These are phyloP conservation scores for Leishmania lainsoni DNA, from an alignment of 208 protist genomes.

Conservation along the genomic window DNA sequence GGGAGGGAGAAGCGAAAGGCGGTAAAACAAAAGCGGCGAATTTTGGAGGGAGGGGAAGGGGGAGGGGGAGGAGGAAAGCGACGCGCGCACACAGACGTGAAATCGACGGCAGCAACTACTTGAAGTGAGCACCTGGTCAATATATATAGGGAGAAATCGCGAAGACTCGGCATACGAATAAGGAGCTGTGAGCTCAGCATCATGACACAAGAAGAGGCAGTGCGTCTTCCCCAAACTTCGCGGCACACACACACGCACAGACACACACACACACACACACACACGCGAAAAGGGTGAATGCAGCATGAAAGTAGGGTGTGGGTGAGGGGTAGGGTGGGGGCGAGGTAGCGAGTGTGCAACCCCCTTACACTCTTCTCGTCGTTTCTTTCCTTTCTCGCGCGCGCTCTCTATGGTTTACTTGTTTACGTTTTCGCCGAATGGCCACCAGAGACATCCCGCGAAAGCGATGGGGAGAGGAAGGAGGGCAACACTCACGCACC, in stretches of 20 bases:
- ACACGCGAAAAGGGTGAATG: background rate
- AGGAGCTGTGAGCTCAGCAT: background rate
- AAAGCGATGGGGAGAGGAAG: background rate
- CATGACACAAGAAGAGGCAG: background rate
- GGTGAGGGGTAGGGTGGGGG: background rate
- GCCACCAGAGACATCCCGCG: background rate
- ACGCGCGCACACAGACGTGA: background rate
- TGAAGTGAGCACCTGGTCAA: background rate
- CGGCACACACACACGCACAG: background rate
- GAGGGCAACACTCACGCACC: background rate
- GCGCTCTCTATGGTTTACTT: background rate
- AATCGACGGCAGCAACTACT: background rate
- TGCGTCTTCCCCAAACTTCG: background rate
- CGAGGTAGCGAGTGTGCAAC: background rate
- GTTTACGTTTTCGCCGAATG: background rate
- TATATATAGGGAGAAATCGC: background rate
- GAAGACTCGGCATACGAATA: background rate
- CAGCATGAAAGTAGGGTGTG: background rate
- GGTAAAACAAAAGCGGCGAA: background rate
- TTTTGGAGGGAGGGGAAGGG: background rate
- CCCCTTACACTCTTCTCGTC: background rate
- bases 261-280: background rate
- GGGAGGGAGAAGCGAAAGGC: background rate
- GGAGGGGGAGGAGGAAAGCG: background rate
- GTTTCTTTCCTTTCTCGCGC: background rate